These are phyloP conservation scores for Colletotrichum sp. DNA, from an alignment of 2,329 filamentous ascomycete species.

Conservation along the genomic window DNA sequence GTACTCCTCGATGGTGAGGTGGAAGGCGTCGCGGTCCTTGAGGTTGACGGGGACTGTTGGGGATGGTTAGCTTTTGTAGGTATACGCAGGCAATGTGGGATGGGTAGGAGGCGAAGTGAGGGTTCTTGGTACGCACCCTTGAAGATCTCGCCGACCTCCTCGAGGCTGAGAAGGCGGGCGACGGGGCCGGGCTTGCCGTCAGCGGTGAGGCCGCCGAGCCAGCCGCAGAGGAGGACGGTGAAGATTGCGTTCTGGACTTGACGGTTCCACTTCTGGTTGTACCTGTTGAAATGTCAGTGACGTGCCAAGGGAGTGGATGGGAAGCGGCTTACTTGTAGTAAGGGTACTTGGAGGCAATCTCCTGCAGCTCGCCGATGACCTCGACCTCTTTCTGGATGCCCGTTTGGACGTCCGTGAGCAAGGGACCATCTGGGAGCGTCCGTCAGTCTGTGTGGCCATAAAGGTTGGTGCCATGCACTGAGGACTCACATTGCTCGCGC, in stretches of 20 bases:
- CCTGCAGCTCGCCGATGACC: slow-evolving; percentile 72
- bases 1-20: slow-evolving; percentile 97
- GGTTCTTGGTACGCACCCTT: slow-evolving; percentile 57
- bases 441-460: slow-evolving; percentile 61
- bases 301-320: not conserved
- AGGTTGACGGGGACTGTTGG: slow-evolving; percentile 83
- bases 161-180: slow-evolving; percentile 80
- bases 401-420: slow-evolving; percentile 75
- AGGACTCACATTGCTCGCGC: slow-evolving; percentile 55
- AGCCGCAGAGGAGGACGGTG: slow-evolving; percentile 65
- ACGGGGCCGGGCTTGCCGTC: slow-evolving; percentile 58
- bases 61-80: not conserved
- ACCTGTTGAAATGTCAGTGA: slow-evolving; percentile 44
- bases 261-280: slow-evolving; percentile 86
- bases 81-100: not conserved
- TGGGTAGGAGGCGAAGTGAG: not conserved
- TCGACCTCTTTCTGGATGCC: slow-evolving; percentile 74
- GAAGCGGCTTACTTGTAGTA: slow-evolving; percentile 81
- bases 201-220: slow-evolving; percentile 75
- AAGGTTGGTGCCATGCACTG: not conserved
- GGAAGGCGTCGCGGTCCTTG: slow-evolving; percentile 88
- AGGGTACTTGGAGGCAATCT: slow-evolving; percentile 81
- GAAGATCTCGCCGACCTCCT: slow-evolving; percentile 82
- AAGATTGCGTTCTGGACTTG: slow-evolving; percentile 80
- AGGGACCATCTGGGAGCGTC: slow-evolving; percentile 71